A percentile compares a stretch with the other conserved stretches of the same genome.
Conservation (phyloP, 2,329 filamentous ascomycete genomes). For the Cryphonectria parasitica region DNA sequence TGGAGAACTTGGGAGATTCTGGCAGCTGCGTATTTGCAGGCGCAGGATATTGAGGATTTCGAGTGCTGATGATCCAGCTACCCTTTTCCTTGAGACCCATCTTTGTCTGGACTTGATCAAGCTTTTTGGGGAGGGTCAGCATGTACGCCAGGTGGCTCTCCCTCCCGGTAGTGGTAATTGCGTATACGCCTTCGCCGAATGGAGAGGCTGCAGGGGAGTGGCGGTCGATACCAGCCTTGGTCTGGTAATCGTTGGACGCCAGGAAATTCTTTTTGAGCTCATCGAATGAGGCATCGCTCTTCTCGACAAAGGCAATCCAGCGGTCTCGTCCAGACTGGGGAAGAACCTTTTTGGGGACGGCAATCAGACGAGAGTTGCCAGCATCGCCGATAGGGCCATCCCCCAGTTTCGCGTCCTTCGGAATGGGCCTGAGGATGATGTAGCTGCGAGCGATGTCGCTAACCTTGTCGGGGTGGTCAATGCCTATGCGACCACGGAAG, state of each 20-base stretch:
- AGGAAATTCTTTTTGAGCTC: conserved; percentile 77
- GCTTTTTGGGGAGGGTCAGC: conserved; percentile 70
- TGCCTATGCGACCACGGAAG: conserved; percentile 74
- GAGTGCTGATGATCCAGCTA: conserved; percentile 77
- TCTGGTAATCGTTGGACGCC: conserved; percentile 68
- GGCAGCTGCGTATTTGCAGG: conserved; percentile 67
- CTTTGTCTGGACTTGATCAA: conserved; percentile 74
- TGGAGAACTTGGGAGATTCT: conserved; percentile 69
- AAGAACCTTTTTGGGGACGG: conserved; percentile 82
- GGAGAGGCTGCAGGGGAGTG: conserved; percentile 72
- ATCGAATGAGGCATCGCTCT: conserved; percentile 65
- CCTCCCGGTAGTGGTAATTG: conserved; percentile 71
- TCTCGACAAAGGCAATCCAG: conserved; percentile 85
- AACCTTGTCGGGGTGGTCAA: conserved; percentile 70
- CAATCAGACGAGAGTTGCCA: conserved; percentile 71
- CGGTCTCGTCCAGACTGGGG: conserved; percentile 70
- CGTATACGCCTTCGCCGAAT: conserved; percentile 85
- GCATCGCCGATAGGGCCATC: conserved; percentile 51
- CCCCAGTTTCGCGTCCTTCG: conserved; percentile 68
- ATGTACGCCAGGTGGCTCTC: conserved; percentile 81
- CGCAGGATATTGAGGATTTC: conserved; percentile 74
- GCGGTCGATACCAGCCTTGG: conserved; percentile 73
- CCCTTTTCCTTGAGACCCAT: conserved; percentile 73
- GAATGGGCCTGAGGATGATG: conserved; percentile 77
- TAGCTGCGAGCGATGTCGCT: conserved; percentile 77